Conservation (phyloP, 163 green algal species). For the Picocystis sp. region DNA sequence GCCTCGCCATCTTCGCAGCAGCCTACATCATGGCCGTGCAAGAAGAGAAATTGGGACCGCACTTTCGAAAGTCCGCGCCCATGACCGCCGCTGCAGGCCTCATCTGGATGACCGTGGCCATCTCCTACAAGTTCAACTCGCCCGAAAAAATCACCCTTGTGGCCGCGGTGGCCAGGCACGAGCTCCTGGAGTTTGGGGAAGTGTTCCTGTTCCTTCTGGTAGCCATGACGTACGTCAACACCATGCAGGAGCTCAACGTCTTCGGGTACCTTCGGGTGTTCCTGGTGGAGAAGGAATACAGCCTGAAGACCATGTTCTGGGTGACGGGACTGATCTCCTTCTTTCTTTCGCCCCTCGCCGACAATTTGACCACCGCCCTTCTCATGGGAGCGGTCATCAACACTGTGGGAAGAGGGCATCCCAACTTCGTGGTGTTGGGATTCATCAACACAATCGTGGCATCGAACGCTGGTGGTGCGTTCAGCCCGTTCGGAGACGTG, state of each 20-base stretch:
- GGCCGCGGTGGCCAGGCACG: slow-evolving; percentile 8
- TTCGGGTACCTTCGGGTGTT: slow-evolving; percentile 7
- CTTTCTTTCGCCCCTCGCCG: slow-evolving; percentile 15
- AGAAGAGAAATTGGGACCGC: slow-evolving; percentile 9
- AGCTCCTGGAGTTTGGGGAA: slow-evolving; percentile 19
- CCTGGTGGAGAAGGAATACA: slow-evolving; percentile 12
- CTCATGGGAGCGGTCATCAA: slow-evolving; percentile 19
- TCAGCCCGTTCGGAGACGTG: slow-evolving; percentile 14
- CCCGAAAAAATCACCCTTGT: slow-evolving; percentile 5
- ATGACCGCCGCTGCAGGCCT: slow-evolving; percentile 13
- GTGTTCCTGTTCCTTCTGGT: slow-evolving; percentile 16
- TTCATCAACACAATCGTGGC: slow-evolving; percentile 21
- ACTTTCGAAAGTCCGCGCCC: slow-evolving; percentile 15
- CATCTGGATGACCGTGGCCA: slow-evolving; percentile 14
- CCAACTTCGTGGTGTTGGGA: slow-evolving; percentile 9
- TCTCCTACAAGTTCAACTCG: slow-evolving; percentile 4
- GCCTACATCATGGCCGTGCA: slow-evolving; percentile 9
- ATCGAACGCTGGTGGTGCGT: slow-evolving; percentile 13
- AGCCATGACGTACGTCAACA: slow-evolving; percentile 15
- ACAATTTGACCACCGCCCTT: slow-evolving; percentile 18
- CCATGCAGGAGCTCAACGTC: slow-evolving; percentile 11
- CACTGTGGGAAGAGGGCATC: slow-evolving; percentile 7
- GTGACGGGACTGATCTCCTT: slow-evolving; percentile 16
- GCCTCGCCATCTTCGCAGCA: slow-evolving; percentile 6
- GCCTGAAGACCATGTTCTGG: slow-evolving; percentile 13